Evolutionary conservation across 2,329 filamentous ascomycete species (phyloP), one percentile per base, ranked within the genome.

Genomic region (Fusarium buxicola): DNA sequence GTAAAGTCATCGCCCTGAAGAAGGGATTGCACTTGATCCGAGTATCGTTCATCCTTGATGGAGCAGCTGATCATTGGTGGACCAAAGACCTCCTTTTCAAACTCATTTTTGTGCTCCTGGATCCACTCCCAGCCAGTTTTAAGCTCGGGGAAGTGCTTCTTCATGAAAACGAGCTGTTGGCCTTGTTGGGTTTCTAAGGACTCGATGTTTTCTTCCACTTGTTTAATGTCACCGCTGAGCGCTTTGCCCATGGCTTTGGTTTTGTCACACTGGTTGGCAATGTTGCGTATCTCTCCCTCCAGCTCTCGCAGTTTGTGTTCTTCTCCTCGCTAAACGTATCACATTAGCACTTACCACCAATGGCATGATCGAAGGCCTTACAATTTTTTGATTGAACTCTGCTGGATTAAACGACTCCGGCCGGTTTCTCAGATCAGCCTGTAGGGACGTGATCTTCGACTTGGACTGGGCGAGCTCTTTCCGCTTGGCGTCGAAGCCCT

Each of bases 31-130:
- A 88, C 75, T 25, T 83, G 79, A 55, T 85, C 76, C 0, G 83
- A 82, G 73, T 91, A 92, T 50, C 80, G 83, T 31, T 87, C 82
- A 66, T 96, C 86, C 66, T 89, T 93, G 49, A 97, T 80, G 0
- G 90, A 91, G 75, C 93, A 97, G 55, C 85, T 89, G 28, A 97
- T 80, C 70, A 95, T 86, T 0, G 94, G 88, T 7, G 94, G 94
- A 0, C 91, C 92, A 72, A 90, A 92, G 5, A 97, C 88, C 55
- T 90, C 84, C 64, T 90, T 87, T 70, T 91, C 85, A 63, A 97
- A 95, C 44, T 84, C 76, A 51, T 83, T 73, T 57, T 83, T 84
- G 72, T 99, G 87, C 3, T 86, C 75, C 71, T 92, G 84, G 47
- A 98, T 83, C 94, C 94, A 99, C 36, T 88, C 82, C 88, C 92